Base-by-base conservation (phyloP, 345 rosid genomes). In the Aquilaria malaccensis region DNA sequence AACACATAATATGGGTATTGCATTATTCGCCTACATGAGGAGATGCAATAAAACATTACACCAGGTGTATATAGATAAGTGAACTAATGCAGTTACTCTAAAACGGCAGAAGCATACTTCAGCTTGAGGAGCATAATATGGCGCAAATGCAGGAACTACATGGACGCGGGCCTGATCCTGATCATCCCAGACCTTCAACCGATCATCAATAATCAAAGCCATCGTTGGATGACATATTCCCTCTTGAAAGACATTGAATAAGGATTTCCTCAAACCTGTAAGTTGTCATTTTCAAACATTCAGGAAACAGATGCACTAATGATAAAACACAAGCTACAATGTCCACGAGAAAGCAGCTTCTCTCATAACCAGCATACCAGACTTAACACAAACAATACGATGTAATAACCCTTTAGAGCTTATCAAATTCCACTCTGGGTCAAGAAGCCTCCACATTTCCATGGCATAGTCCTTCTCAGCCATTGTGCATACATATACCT, bases 401-500 rank as follows among this genome's bases (percentile, higher is more conserved):
- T 85, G 80, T 74, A 85, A 75, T 59, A 95, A 67, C 65, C 91
- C 86, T 76, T 81, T 86, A 37, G 83, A 58, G 75, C 67, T 84
- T 50, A 95, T 95, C 81, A 95, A 76, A 76, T 82, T 95, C 72
- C 91, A 87, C 54, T 88, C 98, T 52, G 99, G 99, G 70, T 95
- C 98, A 76, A 95, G 97, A 77, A 95, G 99, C 81, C 98, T 83
- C 99, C 98, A 95, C 97, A 95, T 95, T 77, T 95, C 99, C 62
- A 91, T 74, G 57, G 99, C 98, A 70, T 95, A 95, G 77, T 95
- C 98, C 77, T 89, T 85, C 77, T 95, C 98, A 65, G 99, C 98
- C 99, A 95, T 95, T 3, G 99, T 95, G 85, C 99, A 95, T 76
- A 88, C 99, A 82, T 91, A 95, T 71, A 95, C 99, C 74, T 91